A percentile compares a stretch with the other conserved stretches of the same genome.
These are phyloP conservation scores for Daldinia loculata DNA, from an alignment of 495 filamentous ascomycete species.

Conservation along the genomic window DNA sequence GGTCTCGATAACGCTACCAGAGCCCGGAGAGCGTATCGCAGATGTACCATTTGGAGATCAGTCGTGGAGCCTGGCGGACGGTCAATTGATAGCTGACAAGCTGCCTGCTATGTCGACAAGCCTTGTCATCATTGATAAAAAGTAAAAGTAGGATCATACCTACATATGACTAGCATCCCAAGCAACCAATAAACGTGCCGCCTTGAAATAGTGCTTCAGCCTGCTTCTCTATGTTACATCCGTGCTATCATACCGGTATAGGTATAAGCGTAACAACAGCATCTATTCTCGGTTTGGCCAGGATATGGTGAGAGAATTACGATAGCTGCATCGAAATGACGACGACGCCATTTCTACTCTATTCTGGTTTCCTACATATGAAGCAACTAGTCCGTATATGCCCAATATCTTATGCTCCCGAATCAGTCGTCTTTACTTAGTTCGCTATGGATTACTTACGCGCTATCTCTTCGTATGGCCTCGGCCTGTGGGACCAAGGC, in stretches of 20 bases:
- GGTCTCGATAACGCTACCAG: conserved; percentile 43
- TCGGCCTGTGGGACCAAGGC: conserved; percentile 6
- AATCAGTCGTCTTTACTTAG: neutral
- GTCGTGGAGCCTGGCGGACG: conserved; percentile 33
- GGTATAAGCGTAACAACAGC: neutral
- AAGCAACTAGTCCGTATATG: neutral
- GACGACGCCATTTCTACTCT: neutral
- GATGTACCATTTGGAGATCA: conserved; percentile 37
- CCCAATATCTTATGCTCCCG: neutral
- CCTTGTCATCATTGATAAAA: conserved; percentile 36
- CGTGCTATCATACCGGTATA: neutral
- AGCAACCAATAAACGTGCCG: neutral
- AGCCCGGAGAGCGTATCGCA: conserved; percentile 5
- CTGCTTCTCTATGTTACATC: no score
- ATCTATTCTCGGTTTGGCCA: neutral
- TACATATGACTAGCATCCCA: neutral
- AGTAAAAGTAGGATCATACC: neutral
- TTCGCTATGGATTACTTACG: conserved; percentile 10
- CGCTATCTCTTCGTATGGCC: neutral
- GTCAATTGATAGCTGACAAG: conserved; percentile 13
- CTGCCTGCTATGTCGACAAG: conserved; percentile 41
- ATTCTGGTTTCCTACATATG: neutral
- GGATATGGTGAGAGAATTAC: neutral
- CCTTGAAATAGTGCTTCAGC: neutral
- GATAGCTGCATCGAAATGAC: neutral